Percentiles rank a stretch among this genome's conserved stretches.
phyloP scores from a whole-genome alignment of 1,284 basidiomycete genomes.

The Cystobasidium slooffiae region DNA sequence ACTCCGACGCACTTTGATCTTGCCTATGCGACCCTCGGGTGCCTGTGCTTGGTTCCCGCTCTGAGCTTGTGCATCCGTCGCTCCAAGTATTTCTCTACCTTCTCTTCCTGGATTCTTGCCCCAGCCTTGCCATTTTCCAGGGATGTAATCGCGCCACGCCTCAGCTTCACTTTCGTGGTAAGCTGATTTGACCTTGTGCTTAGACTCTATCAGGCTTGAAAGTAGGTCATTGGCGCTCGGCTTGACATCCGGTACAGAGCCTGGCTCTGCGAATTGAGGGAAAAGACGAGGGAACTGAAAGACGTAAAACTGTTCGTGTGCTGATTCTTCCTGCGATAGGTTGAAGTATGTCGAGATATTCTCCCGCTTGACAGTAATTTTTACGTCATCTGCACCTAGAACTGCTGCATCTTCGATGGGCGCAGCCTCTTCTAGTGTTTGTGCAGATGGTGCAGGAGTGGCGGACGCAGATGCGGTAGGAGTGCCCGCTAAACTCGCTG shows the following conservation, averaged over 20 bases:
- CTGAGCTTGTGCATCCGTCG: conserved; percentile 21
- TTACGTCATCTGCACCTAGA: conserved; percentile 13
- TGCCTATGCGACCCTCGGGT: conserved; percentile 49
- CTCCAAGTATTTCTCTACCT: conserved; percentile 46
- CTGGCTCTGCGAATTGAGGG: conserved; percentile 41
- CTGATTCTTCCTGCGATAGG: conserved; percentile 37
- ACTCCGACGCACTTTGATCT: conserved; percentile 49
- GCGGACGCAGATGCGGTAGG: conserved; percentile 38
- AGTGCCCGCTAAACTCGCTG: conserved; percentile 45
- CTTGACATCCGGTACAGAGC: conserved; percentile 42
- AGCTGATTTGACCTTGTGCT: conserved; percentile 35
- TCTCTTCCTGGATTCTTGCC: conserved; percentile 45
- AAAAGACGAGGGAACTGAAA: conserved; percentile 54
- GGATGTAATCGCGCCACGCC: conserved; percentile 40
- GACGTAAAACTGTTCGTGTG: conserved; percentile 51
- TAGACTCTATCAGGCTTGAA: conserved; percentile 7
- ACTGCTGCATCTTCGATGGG: conserved; percentile 43
- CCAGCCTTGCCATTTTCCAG: conserved; percentile 46
- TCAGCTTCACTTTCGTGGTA: conserved; percentile 39
- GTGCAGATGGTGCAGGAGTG: conserved; percentile 14
- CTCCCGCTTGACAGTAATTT: conserved; percentile 18
- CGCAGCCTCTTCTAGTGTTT: conserved; percentile 43
- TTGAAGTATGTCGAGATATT: conserved; percentile 16
- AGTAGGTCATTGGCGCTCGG: conserved; percentile 29
- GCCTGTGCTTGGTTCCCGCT: neutral